These are phyloP conservation scores for Parasarocladium wereldwijsianum DNA, from an alignment of 2,329 filamentous ascomycete species.

Conservation along the genomic window DNA sequence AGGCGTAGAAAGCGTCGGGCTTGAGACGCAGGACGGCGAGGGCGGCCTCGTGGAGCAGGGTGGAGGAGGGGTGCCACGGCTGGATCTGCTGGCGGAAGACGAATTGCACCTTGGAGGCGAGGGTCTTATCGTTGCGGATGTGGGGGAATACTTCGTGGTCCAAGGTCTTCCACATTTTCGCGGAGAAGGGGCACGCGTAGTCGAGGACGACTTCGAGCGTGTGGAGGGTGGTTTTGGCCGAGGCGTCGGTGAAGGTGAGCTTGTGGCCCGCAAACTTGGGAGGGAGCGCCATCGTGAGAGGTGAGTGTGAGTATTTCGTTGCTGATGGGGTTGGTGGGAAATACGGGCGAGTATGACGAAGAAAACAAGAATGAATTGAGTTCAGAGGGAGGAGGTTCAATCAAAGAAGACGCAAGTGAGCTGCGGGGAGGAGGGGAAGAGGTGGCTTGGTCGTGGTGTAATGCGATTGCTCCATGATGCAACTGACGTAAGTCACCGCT, in stretches of 20 bases:
- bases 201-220: conserved; percentile 62
- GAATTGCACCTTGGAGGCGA: conserved; percentile 46
- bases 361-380: no score
- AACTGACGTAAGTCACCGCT: no score
- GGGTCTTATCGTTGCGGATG: conserved; percentile 44
- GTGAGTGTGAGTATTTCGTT: neutral
- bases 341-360: neutral
- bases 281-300: conserved; percentile 52
- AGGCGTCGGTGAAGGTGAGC: conserved; percentile 31
- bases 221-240: conserved; percentile 29
- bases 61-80: conserved; percentile 86
- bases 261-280: conserved; percentile 65
- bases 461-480: no score
- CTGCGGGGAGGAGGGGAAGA: neutral
- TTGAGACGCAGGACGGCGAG: conserved; percentile 62
- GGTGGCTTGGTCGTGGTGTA: no score
- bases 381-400: no score
- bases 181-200: conserved; percentile 72
- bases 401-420: neutral
- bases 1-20: conserved; percentile 65
- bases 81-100: conserved; percentile 88
- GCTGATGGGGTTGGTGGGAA: conserved; percentile 1
- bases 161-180: conserved; percentile 61
- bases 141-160: conserved; percentile 49
- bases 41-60: conserved; percentile 67